Percentiles rank a stretch among this genome's conserved stretches.
Evolutionary conservation across 2,329 filamentous ascomycete species (phyloP).

Genomic region (Coniochaeta sp.): DNA sequence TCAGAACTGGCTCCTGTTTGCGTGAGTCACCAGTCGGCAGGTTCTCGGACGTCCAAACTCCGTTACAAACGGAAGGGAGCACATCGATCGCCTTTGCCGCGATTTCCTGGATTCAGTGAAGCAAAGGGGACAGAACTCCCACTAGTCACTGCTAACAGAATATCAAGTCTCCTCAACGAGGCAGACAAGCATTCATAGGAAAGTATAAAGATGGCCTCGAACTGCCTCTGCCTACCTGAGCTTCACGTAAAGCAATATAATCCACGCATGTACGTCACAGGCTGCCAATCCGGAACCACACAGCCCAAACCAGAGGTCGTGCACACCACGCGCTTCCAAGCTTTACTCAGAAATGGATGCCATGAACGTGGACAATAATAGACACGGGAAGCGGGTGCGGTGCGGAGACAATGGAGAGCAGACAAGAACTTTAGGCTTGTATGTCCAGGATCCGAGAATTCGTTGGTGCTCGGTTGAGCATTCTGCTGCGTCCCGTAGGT

Average conservation of each 20-base stretch:
- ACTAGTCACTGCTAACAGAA: no score
- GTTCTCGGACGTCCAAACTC: not conserved
- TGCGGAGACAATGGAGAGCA: not conserved
- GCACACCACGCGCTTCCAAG: not conserved
- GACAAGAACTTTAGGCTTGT: not conserved
- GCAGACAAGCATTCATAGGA: no score
- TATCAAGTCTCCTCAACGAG: no score
- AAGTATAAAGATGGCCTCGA: no score
- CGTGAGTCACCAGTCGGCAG: not conserved
- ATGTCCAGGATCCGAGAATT: not conserved
- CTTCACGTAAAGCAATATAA: not conserved
- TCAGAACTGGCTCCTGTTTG: not conserved
- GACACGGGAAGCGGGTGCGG: not conserved
- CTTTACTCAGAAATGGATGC: not conserved
- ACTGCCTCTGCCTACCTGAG: not conserved
- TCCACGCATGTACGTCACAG: not conserved
- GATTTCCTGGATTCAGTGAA: not conserved
- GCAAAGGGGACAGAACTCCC: no score
- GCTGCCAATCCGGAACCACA: not conserved
- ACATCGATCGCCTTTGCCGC: not conserved
- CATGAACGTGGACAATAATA: not conserved
- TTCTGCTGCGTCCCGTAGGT: not conserved
- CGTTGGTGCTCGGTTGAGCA: not conserved
- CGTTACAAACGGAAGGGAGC: not conserved
- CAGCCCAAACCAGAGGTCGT: not conserved